Conservation (phyloP, 2,329 filamentous ascomycete species). For the Trichoderma sp. region DNA sequence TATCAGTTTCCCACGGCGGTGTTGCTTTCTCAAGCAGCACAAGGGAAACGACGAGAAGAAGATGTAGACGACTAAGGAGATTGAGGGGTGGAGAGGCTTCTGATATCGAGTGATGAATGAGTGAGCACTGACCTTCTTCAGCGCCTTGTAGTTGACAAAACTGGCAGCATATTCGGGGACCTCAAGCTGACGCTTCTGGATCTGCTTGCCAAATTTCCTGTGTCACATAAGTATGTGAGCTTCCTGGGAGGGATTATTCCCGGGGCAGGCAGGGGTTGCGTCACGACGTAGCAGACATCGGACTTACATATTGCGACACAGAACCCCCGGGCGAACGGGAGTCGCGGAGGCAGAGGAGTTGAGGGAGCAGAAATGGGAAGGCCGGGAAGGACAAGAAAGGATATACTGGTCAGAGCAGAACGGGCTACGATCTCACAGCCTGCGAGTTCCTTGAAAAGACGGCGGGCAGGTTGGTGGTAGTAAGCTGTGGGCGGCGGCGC, state of each 20-base stretch:
- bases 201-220: conserved; percentile 99
- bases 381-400: conserved; percentile 13
- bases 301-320: conserved; percentile 43
- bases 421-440: conserved; percentile 17
- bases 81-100: neutral
- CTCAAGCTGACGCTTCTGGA: conserved; percentile 98
- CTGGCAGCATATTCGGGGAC: conserved; percentile 98
- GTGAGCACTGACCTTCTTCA: conserved; percentile 77
- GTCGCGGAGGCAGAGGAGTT: conserved; percentile 21
- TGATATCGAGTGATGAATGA: neutral
- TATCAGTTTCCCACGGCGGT: conserved; percentile 2
- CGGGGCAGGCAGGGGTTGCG: conserved; percentile 19
- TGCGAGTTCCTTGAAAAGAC: conserved; percentile 4
- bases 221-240: conserved; percentile 28
- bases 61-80: neutral
- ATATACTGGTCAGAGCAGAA: conserved; percentile 14
- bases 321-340: conserved; percentile 28
- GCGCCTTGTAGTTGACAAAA: conserved; percentile 98
- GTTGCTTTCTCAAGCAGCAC: neutral
- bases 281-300: conserved; percentile 27
- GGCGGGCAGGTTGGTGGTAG: conserved; percentile 14
- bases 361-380: conserved; percentile 15
- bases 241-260: conserved; percentile 16
- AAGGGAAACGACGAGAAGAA: neutral
- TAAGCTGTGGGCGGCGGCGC: conserved; percentile 11